Percentiles rank a stretch among this genome's conserved stretches.
phyloP scores from a whole-genome alignment of 345 rosid genomes.

The Dipteronia dyeriana region DNA sequence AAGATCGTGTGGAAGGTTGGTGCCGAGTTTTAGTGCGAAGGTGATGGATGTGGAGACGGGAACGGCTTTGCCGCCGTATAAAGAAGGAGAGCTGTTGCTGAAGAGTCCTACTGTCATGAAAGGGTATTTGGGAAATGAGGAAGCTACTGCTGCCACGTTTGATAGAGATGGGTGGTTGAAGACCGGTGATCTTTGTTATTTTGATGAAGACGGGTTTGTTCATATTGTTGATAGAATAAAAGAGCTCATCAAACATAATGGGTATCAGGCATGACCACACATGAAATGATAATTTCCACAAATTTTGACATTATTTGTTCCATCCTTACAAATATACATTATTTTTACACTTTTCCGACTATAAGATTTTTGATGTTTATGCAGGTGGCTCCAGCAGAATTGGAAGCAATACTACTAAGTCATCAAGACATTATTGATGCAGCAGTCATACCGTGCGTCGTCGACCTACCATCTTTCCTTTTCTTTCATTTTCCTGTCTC shows the following conservation, averaged over 20 bases:
- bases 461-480: not conserved
- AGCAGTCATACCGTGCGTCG: slow-evolving; percentile 59
- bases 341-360: too few relatives aligned
- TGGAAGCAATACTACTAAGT: slow-evolving; percentile 58
- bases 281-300: too few relatives aligned
- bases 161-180: slow-evolving; percentile 57
- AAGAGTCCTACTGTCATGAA: slow-evolving; percentile 52
- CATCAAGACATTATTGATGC: slow-evolving; percentile 56
- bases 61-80: slow-evolving; percentile 34
- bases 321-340: too few relatives aligned
- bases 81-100: slow-evolving; percentile 56
- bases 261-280: slow-evolving; percentile 46
- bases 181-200: slow-evolving; percentile 66
- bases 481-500: too few relatives aligned
- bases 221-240: slow-evolving; percentile 62
- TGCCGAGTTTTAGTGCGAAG: slow-evolving; percentile 46
- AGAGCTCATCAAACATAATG: slow-evolving; percentile 76
- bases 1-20: slow-evolving; percentile 45
- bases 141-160: slow-evolving; percentile 49
- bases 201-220: slow-evolving; percentile 54
- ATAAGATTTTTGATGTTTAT: not conserved
- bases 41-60: slow-evolving; percentile 50
- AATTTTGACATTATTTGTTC: too few relatives aligned
- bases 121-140: slow-evolving; percentile 50
- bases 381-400: slow-evolving; percentile 72